phyloP scores from a whole-genome alignment of 2,329 filamentous ascomycete genomes.

The Leptographium wingfieldii region DNA sequence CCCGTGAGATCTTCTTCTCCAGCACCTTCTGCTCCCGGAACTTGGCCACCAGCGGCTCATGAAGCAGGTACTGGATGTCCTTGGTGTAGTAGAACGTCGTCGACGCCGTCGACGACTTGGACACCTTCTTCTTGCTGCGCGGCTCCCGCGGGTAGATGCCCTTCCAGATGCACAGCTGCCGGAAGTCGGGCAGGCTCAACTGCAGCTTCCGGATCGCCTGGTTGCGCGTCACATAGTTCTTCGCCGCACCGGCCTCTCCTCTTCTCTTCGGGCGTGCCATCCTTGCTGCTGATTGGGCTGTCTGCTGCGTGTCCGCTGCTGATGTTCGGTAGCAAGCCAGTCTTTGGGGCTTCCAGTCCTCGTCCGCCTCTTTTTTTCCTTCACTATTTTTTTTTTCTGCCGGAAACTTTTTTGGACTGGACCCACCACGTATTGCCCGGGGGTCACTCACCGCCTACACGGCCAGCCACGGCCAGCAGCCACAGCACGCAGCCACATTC shows the following conservation, averaged over 20 bases:
- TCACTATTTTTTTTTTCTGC: conserved; percentile 1
- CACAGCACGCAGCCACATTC: not conserved
- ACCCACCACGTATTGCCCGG: not conserved
- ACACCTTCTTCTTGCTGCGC: conserved; percentile 91
- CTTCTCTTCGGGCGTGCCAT: conserved; percentile 85
- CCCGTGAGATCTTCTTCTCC: conserved; percentile 93
- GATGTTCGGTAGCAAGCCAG: not conserved
- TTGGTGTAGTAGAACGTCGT: conserved; percentile 90
- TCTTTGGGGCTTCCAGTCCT: not conserved
- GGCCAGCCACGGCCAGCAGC: not conserved
- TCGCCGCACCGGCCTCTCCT: conserved; percentile 81
- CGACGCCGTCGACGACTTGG: conserved; percentile 75
- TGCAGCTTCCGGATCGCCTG: conserved; percentile 97
- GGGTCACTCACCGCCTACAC: not conserved
- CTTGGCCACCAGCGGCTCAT: conserved; percentile 86
- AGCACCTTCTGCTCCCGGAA: conserved; percentile 96
- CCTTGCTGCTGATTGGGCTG: conserved; percentile 9
- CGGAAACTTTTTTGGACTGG: not conserved
- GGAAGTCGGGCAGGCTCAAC: conserved; percentile 92
- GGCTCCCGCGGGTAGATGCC: conserved; percentile 97
- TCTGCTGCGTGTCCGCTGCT: not conserved
- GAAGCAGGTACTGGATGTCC: conserved; percentile 95
- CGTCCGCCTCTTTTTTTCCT: not conserved
- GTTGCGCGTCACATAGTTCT: conserved; percentile 96
- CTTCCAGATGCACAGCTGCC: conserved; percentile 98